Base-by-base conservation (phyloP, 805 yeast genomes). In the Candida nanaspora region DNA sequence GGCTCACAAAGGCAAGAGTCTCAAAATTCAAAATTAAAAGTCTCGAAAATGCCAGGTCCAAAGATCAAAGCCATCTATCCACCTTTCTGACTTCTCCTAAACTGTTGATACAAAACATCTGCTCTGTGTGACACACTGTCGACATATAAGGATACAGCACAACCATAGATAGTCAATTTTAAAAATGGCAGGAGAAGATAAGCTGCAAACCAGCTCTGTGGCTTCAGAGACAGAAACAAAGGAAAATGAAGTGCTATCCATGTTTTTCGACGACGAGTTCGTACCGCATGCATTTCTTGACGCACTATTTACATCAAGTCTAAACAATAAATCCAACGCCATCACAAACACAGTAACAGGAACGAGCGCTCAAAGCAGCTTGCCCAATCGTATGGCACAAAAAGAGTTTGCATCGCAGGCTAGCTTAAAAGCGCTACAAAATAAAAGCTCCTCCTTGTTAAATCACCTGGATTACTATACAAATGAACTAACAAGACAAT, bases 191-290 rank as follows among this genome's bases (percentile, higher is more conserved):
- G 26, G 20, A n/a, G 35, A 33, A 13, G 18, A 31, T 7, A 6
- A 19, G 6, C n/a, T n/a, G n/a, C n/a, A n/a, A n/a, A n/a, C 35
- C 14, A 15, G 37, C 33, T 7, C 11, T 32, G 27, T 11, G 7
- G 11, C 5, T 11, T 6, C n/a, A 3, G 20, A 18, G 13, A 23
- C 50, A 27, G 40, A 30, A 32, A 2, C 34, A 27, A 35, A 43
- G 37, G 54, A 59, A 29, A 61, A 61, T 40, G 74, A 75, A 14
- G 67, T 80, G 1, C 57, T 82, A 3, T 61, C 76, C 11, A 81
- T 82, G 78, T 83, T 83, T 63, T 78, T 80, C 45, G 86, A 82
- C 46, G 74, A 71, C 18, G 76, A 73, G 21, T 82, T 82, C 52
- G 76, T 72, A 15, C 83, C 87, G 1, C 73, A 76, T 41, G 76